phyloP scores from a whole-genome alignment of 2,329 filamentous ascomycete species.

The Purpureocillium lavendulum region DNA sequence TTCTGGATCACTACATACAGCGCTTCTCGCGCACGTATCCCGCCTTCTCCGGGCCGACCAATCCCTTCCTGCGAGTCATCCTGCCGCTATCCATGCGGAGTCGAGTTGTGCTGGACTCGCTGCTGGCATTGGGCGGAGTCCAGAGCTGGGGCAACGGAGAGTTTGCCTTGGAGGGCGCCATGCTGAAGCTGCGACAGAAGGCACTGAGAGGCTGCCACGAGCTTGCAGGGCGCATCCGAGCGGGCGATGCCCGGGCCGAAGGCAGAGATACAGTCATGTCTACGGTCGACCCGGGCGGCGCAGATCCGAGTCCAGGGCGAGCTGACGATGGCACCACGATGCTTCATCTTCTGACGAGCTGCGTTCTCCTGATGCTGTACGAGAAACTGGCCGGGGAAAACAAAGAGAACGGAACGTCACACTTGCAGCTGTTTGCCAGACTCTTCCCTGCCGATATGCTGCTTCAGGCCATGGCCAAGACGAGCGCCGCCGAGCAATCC shows the following conservation, averaged over 20 bases:
- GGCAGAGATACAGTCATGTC: no score
- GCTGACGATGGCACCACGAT: neutral
- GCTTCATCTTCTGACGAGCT: conserved; percentile 8
- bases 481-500: no score
- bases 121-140: conserved; percentile 8
- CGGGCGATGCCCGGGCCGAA: neutral
- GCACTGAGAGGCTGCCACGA: conserved; percentile 8
- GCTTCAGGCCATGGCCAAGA: no score
- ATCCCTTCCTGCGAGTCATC: conserved; percentile 10
- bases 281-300: no score
- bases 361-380: conserved; percentile 9
- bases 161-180: conserved; percentile 5
- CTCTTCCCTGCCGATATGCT: no score
- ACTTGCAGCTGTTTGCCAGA: no score
- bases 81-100: conserved; percentile 10
- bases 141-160: conserved; percentile 11
- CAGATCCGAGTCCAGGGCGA: neutral
- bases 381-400: conserved; percentile 10
- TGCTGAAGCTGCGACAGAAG: conserved; percentile 8
- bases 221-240: conserved; percentile 1
- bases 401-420: conserved; percentile 2
- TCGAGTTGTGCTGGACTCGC: conserved; percentile 8
- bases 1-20: conserved; percentile 11
- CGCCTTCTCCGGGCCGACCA: conserved; percentile 7
- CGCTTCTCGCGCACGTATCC: conserved; percentile 11